Percentiles rank a stretch among this genome's conserved stretches.
These are phyloP conservation scores for Scalesia atractyloides DNA, from an alignment of 129 eudicot genomes.

Conservation along the genomic window DNA sequence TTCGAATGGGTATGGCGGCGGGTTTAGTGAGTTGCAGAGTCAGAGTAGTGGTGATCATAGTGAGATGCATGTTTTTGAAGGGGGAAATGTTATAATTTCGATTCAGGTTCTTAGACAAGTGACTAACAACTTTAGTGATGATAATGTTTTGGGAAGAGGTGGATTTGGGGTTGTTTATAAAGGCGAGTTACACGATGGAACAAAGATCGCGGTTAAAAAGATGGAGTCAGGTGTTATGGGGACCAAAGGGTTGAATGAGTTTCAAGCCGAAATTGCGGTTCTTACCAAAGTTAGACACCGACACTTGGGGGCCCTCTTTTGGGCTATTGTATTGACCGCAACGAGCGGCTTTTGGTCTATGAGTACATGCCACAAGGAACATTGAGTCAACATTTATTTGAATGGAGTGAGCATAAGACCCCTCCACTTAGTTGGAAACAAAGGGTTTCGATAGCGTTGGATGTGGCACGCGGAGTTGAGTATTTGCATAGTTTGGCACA, in stretches of 20 bases:
- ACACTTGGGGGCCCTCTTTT: constrained; percentile 59
- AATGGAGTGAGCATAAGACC: constrained; percentile 32
- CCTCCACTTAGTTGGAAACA: constrained; percentile 53
- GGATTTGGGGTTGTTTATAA: constrained; percentile 65
- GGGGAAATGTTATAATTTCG: constrained; percentile 67
- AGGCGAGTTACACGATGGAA: constrained; percentile 63
- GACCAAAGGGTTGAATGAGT: constrained; percentile 58
- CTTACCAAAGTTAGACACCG: constrained; percentile 59
- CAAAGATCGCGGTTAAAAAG: constrained; percentile 62
- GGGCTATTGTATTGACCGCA: constrained; percentile 55
- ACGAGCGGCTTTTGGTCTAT: constrained; percentile 66
- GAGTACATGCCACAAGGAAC: constrained; percentile 73
- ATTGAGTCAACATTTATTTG: constrained; percentile 55
- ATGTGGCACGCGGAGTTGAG: constrained; percentile 66
- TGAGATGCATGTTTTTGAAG: constrained; percentile 65
- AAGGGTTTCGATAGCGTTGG: constrained; percentile 59
- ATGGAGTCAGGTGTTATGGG: constrained; percentile 59
- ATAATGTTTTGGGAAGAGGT: constrained; percentile 57
- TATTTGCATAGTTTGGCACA: constrained; percentile 65
- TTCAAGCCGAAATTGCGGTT: constrained; percentile 65
- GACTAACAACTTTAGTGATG: constrained; percentile 52
- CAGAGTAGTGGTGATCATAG: constrained; percentile 68
- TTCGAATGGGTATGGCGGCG: constrained; percentile 49
- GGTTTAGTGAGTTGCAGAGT: constrained; percentile 57
- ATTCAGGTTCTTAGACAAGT: constrained; percentile 59